Conservation (phyloP, 2,329 filamentous ascomycete species). For the Colletotrichum incanum region DNA sequence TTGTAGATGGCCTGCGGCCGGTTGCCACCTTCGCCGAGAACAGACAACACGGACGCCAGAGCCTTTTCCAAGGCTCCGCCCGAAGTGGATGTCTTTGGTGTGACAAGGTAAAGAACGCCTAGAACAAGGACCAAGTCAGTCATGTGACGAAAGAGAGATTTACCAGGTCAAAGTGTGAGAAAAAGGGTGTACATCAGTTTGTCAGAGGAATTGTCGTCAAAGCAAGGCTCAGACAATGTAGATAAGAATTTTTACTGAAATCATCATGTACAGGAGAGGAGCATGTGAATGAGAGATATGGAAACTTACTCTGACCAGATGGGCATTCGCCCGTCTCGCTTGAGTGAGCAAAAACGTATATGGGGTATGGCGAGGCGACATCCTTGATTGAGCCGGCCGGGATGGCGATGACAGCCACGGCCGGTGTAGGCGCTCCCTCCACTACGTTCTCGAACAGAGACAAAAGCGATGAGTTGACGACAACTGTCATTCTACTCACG, state of each 20-base stretch:
- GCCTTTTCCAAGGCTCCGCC: conserved; percentile 57
- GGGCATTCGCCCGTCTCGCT: conserved; percentile 96
- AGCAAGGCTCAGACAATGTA: conserved; percentile 97
- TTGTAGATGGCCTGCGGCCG: conserved; percentile 61
- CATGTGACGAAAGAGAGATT: not conserved
- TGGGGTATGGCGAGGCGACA: conserved; percentile 59
- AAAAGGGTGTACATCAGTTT: conserved; percentile 78
- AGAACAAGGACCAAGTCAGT: conserved; percentile 49
- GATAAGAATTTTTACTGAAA: conserved; percentile 93
- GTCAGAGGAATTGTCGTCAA: conserved; percentile 92
- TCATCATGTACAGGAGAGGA: conserved; percentile 81
- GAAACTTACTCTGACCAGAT: conserved; percentile 86
- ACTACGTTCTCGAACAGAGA: conserved; percentile 78
- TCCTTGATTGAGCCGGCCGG: conserved; percentile 65
- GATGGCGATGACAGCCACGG: conserved; percentile 80
- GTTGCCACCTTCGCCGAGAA: conserved; percentile 49
- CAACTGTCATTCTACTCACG: conserved; percentile 74
- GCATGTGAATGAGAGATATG: conserved; percentile 38
- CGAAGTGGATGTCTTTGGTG: conserved; percentile 53
- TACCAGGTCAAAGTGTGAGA: conserved; percentile 45
- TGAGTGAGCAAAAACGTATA: conserved; percentile 82
- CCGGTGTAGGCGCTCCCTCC: conserved; percentile 83
- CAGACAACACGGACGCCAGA: conserved; percentile 58
- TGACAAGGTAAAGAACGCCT: conserved; percentile 58
- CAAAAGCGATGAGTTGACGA: conserved; percentile 77